These are phyloP conservation scores for Bathelium albidoporum DNA, from an alignment of 495 filamentous ascomycete species.

Conservation along the genomic window DNA sequence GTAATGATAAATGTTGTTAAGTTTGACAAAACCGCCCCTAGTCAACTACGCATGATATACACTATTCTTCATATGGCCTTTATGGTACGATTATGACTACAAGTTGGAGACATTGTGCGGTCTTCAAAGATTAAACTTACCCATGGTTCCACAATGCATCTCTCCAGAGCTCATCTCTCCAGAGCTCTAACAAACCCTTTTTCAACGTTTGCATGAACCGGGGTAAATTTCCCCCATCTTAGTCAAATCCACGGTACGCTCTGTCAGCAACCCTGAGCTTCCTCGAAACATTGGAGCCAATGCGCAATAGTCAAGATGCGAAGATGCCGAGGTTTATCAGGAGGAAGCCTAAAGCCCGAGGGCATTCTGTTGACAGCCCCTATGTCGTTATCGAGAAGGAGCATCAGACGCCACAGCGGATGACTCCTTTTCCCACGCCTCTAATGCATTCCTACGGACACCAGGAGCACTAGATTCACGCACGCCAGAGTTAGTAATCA, in stretches of 20 bases:
- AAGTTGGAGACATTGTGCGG: too few species aligned
- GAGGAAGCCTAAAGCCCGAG: not conserved
- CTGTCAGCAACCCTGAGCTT: not conserved
- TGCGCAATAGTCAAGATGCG: not conserved
- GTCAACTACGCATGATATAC: not conserved
- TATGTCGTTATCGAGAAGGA: not conserved
- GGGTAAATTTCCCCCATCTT: not conserved
- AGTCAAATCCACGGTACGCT: not conserved
- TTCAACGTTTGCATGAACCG: not conserved
- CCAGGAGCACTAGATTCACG: too few species aligned
- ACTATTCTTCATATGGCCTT: not conserved
- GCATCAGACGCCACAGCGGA: not conserved
- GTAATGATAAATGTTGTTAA: not conserved
- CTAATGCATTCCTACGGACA: too few species aligned
- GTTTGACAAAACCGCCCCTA: not conserved
- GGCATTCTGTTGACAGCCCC: not conserved
- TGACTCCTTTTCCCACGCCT: too few species aligned
- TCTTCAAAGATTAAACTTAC: too few species aligned
- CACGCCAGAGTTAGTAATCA: too few species aligned
- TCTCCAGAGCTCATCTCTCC: not conserved
- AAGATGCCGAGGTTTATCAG: not conserved
- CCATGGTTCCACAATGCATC: not conserved
- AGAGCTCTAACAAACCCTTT: not conserved
- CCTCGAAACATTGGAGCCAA: not conserved
- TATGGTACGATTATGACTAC: not conserved